These are phyloP conservation scores for Collybia mongolica DNA, from an alignment of 768 basidiomycete species.

Conservation along the genomic window DNA sequence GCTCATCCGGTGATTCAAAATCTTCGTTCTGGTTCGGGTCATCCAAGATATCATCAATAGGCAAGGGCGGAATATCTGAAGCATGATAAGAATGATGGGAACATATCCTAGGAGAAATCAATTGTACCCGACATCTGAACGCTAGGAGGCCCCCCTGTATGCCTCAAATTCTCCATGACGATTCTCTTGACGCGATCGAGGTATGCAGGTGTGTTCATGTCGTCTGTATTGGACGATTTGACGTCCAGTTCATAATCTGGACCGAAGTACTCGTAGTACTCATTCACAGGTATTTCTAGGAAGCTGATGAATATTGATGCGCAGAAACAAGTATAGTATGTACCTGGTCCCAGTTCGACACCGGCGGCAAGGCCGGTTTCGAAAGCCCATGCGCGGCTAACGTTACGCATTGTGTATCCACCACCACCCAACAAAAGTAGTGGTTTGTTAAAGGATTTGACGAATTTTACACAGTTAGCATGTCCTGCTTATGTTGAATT, in stretches of 20 bases:
- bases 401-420: constrained; percentile 98
- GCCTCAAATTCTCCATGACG: constrained; percentile 87
- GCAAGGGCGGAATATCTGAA: constrained; percentile 79
- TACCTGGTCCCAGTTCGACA: constrained; percentile 86
- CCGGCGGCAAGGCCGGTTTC: constrained; percentile 99
- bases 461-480: constrained; percentile 95
- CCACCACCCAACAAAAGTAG: constrained; percentile 94
- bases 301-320: neutral
- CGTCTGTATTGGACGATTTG: constrained; percentile 90
- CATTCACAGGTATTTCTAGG: constrained; percentile 90
- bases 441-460: constrained; percentile 94
- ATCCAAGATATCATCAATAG: constrained; percentile 83
- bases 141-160: constrained; percentile 85
- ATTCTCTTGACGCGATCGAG: constrained; percentile 91
- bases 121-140: constrained; percentile 83
- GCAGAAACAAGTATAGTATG: neutral
- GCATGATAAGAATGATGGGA: neutral
- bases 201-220: constrained; percentile 91
- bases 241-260: constrained; percentile 97
- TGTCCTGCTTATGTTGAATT: constrained; percentile 56
- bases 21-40: constrained; percentile 85
- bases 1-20: constrained; percentile 69
- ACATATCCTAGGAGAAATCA: neutral
- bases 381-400: constrained; percentile 95
- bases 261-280: constrained; percentile 99